These are phyloP conservation scores for Pythium brachiatum DNA, from an alignment of 352 stramenopile genomes.

Conservation along the genomic window DNA sequence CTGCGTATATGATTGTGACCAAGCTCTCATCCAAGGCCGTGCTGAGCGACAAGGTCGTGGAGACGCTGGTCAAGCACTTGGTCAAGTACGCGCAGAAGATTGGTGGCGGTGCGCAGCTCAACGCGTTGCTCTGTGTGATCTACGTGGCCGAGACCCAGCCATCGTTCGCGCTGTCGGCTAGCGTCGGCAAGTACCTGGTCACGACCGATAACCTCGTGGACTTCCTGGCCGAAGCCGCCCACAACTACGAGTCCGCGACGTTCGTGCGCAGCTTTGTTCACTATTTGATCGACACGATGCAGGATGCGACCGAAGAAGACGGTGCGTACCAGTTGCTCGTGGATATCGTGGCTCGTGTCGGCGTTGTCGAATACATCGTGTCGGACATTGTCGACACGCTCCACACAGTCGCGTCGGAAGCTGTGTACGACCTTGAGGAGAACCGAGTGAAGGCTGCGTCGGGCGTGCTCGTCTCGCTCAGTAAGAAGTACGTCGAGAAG, in stretches of 20 bases:
- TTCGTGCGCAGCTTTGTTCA: slow-evolving; percentile 59
- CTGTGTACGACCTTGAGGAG: slow-evolving; percentile 39
- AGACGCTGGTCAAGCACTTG: slow-evolving; percentile 69
- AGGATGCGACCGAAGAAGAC: slow-evolving; percentile 31
- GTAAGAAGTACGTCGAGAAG: slow-evolving; percentile 57
- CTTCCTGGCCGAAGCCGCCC: slow-evolving; percentile 54
- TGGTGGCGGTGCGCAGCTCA: slow-evolving; percentile 51
- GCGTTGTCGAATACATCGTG: slow-evolving; percentile 44
- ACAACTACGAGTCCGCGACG: slow-evolving; percentile 69
- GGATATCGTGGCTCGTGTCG: slow-evolving; percentile 40
- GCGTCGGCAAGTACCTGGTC: slow-evolving; percentile 63
- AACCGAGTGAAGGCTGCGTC: slow-evolving; percentile 45
- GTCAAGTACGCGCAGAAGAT: slow-evolving; percentile 66
- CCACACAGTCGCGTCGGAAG: slow-evolving; percentile 38
- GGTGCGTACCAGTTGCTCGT: slow-evolving; percentile 36
- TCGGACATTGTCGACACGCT: slow-evolving; percentile 50
- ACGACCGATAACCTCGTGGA: slow-evolving; percentile 67
- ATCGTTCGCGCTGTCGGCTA: slow-evolving; percentile 51
- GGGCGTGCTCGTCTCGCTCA: slow-evolving; percentile 41
- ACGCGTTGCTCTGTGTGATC: slow-evolving; percentile 73
- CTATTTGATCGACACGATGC: slow-evolving; percentile 42
- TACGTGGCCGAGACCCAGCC: slow-evolving; percentile 74
- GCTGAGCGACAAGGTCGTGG: slow-evolving; percentile 67
- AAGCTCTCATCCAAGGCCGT: slow-evolving; percentile 82
- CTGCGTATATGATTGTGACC: slow-evolving; percentile 83